A percentile compares a stretch with the other conserved stretches of the same genome.
phyloP scores from a whole-genome alignment of 192 early-diverging fungal genomes.

The Coemansia sp. region DNA sequence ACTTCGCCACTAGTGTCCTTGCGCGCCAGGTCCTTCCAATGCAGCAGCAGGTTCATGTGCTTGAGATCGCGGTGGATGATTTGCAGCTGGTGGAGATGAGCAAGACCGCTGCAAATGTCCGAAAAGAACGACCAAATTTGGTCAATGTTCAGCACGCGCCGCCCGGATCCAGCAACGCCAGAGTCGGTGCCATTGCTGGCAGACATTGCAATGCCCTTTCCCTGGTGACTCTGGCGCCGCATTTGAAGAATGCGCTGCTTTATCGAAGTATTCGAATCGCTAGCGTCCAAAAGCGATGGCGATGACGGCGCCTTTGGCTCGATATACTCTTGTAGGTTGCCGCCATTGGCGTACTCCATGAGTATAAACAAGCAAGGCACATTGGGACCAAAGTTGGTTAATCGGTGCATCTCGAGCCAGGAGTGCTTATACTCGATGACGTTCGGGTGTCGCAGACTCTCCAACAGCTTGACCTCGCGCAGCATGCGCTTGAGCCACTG shows the following conservation, averaged over 20 bases:
- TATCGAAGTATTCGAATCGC: slow-evolving; percentile 16
- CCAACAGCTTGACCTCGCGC: slow-evolving; percentile 91
- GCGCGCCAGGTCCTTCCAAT: slow-evolving; percentile 58
- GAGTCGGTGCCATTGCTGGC: not conserved
- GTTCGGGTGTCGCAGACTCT: slow-evolving; percentile 87
- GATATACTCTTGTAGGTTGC: slow-evolving; percentile 94
- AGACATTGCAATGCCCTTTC: not conserved
- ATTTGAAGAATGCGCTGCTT: slow-evolving; percentile 32
- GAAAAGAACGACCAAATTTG: slow-evolving; percentile 90
- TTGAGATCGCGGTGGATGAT: slow-evolving; percentile 96
- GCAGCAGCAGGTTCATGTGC: slow-evolving; percentile 89
- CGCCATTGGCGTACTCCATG: slow-evolving; percentile 95
- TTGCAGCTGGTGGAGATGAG: slow-evolving; percentile 83
- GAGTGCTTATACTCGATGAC: slow-evolving; percentile 96
- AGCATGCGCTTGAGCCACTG: slow-evolving; percentile 93
- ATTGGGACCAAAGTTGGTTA: slow-evolving; percentile 73
- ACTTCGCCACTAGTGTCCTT: slow-evolving; percentile 41
- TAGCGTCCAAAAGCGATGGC: not conserved
- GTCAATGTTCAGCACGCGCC: slow-evolving; percentile 55
- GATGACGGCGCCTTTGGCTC: slow-evolving; percentile 21
- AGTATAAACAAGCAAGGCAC: slow-evolving; percentile 95
- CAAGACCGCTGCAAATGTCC: slow-evolving; percentile 89
- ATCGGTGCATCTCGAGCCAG: slow-evolving; percentile 86
- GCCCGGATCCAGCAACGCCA: not conserved
- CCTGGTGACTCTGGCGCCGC: slow-evolving; percentile 22